Conservation (phyloP, 495 filamentous ascomycete species). For the Penicillium flavigenum region DNA sequence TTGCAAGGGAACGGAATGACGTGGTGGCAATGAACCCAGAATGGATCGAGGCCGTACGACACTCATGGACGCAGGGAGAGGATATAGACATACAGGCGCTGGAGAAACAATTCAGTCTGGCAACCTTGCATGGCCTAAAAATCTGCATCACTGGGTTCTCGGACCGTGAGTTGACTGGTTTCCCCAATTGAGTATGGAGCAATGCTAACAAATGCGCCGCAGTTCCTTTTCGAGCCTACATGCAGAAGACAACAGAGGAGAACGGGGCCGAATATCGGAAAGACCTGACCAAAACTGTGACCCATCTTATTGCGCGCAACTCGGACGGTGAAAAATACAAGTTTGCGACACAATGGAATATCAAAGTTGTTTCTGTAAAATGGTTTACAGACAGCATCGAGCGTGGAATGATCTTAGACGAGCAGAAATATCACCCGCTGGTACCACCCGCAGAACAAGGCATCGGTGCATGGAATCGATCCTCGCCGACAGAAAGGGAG, state of each 20-base stretch:
- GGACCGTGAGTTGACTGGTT: conserved; percentile 58
- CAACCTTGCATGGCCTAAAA: conserved; percentile 61
- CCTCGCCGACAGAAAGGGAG: conserved; percentile 34
- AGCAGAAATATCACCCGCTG: conserved; percentile 73
- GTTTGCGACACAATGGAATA: conserved; percentile 74
- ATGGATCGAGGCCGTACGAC: conserved; percentile 82
- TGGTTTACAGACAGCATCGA: conserved; percentile 85
- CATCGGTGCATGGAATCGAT: conserved; percentile 70
- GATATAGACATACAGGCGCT: conserved; percentile 73
- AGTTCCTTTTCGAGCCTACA: conserved; percentile 66
- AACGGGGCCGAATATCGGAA: conserved; percentile 82
- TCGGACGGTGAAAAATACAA: conserved; percentile 85
- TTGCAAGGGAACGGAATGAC: conserved; percentile 83
- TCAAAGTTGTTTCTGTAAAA: conserved; percentile 73
- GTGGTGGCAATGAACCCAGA: conserved; percentile 72
- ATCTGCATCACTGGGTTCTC: conserved; percentile 92
- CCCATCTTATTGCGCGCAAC: conserved; percentile 78
- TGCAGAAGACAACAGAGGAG: conserved; percentile 60
- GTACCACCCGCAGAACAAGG: conserved; percentile 70
- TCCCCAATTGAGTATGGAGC: background rate
- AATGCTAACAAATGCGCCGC: conserved; percentile 16
- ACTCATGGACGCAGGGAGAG: conserved; percentile 76
- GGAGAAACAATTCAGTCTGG: conserved; percentile 58
- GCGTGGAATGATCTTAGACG: conserved; percentile 91
- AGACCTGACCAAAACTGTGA: conserved; percentile 78